Base-by-base conservation (phyloP, 1,284 basidiomycete species). In the Somion occarium region DNA sequence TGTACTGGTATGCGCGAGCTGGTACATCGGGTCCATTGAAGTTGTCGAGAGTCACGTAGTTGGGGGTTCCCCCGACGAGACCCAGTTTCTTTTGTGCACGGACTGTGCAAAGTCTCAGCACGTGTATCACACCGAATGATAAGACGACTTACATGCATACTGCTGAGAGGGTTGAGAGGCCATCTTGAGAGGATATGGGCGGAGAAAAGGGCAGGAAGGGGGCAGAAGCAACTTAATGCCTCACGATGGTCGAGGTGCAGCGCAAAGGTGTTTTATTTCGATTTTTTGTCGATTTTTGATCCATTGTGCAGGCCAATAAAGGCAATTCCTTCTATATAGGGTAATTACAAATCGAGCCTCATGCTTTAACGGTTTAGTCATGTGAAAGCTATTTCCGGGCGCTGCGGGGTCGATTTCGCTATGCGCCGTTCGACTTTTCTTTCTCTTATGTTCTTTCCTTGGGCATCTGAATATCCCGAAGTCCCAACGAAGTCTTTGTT, bases 31-130 rank as follows among this genome's bases (percentile, higher is more conserved):
- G 87, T 46, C 72, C 73, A 52, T 76, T 72, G 61, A 96, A 90
- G 49, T 80, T 83, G 52, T 80, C 70, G 38, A 90, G 72, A 20
- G 84, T 70, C 23, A 75, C 68, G 69, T 93, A 98, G 58, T 82
- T 77, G 48, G 95, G 93, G 15, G 84, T 77, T 39, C 89, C 91
- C 56, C 85, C 80, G 64, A 93, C 83, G 63, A 98, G 81, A 57
- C 91, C 92, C 54, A 95, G 75, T 52, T 82, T 80, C 82, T 97
- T 98, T 81, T 96, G 93, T 46, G 95, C 90, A 68, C 95, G 91
- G 76, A 85, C 92, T 93, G 64, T 24, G 50, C 27, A 4, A 46
- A 38, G 44, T 38, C 50, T 61, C 55, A 58, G 54, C 27, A 59
- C 46, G 34, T 49, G 38, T 38, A 43, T 53, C 46, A 38, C 49